Base-by-base conservation (phyloP, 1,284 basidiomycete species). In the Pseudozyma pruni region DNA sequence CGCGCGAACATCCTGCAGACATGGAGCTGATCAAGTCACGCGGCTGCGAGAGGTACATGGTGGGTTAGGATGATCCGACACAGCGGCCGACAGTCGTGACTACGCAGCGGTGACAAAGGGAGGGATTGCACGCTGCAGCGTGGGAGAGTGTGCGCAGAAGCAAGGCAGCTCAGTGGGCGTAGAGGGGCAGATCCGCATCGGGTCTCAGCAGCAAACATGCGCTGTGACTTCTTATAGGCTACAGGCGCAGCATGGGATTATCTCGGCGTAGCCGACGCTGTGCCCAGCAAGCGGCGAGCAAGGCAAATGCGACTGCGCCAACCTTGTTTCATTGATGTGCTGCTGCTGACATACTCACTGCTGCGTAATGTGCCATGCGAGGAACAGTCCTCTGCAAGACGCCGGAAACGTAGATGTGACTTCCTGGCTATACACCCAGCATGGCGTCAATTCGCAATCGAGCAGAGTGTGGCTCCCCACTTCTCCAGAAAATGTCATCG, bases 1-100 rank as follows among this genome's bases (percentile, higher is more conserved):
- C 40, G 27, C 55, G 45, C 16, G 55, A 66, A 9, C 55, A 66
- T 32, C 50, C 62, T 17, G 50, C 33, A 7, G 50, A 46, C 47
- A 58, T 50, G 6, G 61, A 49, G 10, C 23, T 17, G 37, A 51
- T 50, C 33, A 66, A 13, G 22, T 59, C 62, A 22, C 50, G 55
- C 3, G 50, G 51, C 34, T 58, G 55, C 3, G 55, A 54, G 17
- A 58, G 25, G 33, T 66, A 66, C 62, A 66, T 66, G 45, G 8
- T 40, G 27, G 6, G 35, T 22, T 3, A 10, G 3, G n/a, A n/a
- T 7, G 25, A 29, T n/a, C n/a, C n/a, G n/a, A n/a, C n/a, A n/a
- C n/a, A n/a, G n/a, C n/a, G n/a, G n/a, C n/a, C n/a, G 25, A 19
- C 4, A 19, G 40, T 14, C 16, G 39, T 25, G 20, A 10, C 39